Conservation (phyloP, 257 asterid genomes). For the Orobanche coerulescens region DNA sequence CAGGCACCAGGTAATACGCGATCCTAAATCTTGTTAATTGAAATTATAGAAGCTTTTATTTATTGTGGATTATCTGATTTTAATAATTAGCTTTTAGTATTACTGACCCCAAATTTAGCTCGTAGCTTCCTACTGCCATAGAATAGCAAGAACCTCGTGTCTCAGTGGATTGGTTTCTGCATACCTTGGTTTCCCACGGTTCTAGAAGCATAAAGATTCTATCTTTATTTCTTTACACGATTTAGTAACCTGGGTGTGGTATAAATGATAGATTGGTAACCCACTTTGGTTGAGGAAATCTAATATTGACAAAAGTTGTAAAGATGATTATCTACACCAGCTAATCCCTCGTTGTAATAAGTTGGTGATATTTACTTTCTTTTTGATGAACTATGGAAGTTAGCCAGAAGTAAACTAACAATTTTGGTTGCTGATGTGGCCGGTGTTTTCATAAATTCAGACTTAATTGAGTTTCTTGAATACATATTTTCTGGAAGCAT, state of each 20-base stretch:
- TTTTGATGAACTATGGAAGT: conserved; percentile 11
- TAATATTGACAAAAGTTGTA: conserved; percentile 1
- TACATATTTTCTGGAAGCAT: neutral
- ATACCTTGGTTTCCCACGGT: no score
- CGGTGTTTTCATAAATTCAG: conserved; percentile 1
- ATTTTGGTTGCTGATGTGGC: conserved; percentile 15
- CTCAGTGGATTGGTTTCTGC: no score
- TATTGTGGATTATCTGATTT: no score
- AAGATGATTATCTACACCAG: conserved; percentile 5
- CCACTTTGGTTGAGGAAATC: conserved; percentile 1
- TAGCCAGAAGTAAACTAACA: conserved; percentile 10
- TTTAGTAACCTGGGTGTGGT: neutral
- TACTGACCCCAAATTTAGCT: no score
- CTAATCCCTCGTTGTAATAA: neutral
- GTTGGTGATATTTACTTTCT: neutral
- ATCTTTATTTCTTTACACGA: neutral
- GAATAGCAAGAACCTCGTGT: no score
- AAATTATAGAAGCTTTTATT: neutral
- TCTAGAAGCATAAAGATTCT: no score
- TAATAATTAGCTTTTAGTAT: neutral
- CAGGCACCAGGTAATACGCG: conserved; percentile 75
- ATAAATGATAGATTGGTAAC: neutral
- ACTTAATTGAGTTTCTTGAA: neutral
- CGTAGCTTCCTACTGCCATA: no score
- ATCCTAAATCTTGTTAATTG: neutral